These are phyloP conservation scores for Epithemia pelagica DNA, from an alignment of 108 stramenopile species.

Conservation along the genomic window DNA sequence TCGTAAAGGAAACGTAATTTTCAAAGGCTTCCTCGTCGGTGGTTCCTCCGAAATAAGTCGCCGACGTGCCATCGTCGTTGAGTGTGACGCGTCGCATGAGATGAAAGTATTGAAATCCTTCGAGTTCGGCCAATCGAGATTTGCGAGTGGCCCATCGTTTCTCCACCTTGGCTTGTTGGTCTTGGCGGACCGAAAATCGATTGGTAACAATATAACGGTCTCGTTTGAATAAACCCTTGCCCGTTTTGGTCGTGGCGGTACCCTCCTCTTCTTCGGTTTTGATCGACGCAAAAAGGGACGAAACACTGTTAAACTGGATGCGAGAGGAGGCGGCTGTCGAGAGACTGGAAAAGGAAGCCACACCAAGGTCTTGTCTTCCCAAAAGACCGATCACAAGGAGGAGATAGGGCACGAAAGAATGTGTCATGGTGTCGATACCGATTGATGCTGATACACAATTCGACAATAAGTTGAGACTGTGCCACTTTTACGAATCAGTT, in stretches of 20 bases:
- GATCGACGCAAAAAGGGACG: background rate
- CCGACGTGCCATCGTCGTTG: conserved; percentile 31
- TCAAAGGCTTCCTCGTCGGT: conserved; percentile 25
- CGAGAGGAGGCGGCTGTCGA: too few relatives aligned
- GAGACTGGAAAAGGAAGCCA: background rate
- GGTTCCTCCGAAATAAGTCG: conserved; percentile 28
- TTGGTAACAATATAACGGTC: conserved; percentile 83
- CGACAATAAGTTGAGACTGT: too few relatives aligned
- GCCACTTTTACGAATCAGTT: too few relatives aligned
- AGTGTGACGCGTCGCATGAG: conserved; percentile 66
- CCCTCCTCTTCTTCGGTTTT: background rate
- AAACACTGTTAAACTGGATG: too few relatives aligned
- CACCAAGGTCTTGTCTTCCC: too few relatives aligned
- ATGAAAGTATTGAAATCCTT: conserved; percentile 85
- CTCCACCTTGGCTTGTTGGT: conserved; percentile 72
- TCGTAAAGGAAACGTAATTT: conserved; percentile 79
- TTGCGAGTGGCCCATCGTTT: conserved; percentile 86
- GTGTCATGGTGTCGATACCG: too few relatives aligned
- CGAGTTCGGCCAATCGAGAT: conserved; percentile 54
- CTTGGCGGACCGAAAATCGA: conserved; percentile 73
- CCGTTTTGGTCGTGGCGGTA: background rate
- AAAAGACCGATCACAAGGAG: too few relatives aligned
- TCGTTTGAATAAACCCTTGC: conserved; percentile 41
- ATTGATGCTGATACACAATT: too few relatives aligned
- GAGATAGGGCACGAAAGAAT: too few relatives aligned